Evolutionary conservation across 2,329 filamentous ascomycete genomes (phyloP).

Genomic region (Talaromyces pinophilus): DNA sequence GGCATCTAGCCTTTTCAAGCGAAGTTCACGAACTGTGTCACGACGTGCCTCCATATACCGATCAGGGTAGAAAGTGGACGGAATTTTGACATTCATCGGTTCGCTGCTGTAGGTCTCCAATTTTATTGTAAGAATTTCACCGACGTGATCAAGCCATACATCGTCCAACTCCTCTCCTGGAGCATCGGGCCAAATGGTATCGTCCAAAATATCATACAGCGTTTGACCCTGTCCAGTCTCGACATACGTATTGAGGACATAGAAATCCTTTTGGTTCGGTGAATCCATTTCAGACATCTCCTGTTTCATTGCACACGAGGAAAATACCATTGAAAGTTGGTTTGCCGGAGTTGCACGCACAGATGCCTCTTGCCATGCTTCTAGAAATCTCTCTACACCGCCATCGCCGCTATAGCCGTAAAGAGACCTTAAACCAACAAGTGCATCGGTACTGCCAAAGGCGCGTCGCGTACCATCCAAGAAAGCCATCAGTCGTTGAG

Average conservation of each 20-base stretch:
- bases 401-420: constrained; percentile 39
- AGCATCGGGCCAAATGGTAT: constrained; percentile 51
- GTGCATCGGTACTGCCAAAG: constrained; percentile 58
- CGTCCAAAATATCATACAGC: constrained; percentile 58
- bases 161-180: constrained; percentile 45
- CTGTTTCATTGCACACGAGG: constrained; percentile 48
- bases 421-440: constrained; percentile 48
- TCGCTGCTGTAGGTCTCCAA: constrained; percentile 35
- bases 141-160: constrained; percentile 51
- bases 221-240: constrained; percentile 44
- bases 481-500: constrained; percentile 64
- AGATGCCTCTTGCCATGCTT: constrained; percentile 52
- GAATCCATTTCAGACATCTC: constrained; percentile 33
- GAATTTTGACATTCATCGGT: constrained; percentile 52
- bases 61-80: constrained; percentile 59
- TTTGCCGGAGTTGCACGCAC: constrained; percentile 45
- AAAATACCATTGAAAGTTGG: constrained; percentile 48
- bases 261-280: constrained; percentile 41
- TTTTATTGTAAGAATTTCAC: constrained; percentile 58
- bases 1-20: constrained; percentile 40
- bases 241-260: constrained; percentile 41
- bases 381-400: constrained; percentile 49
- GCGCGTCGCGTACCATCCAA: constrained; percentile 59
- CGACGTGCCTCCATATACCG: constrained; percentile 59
- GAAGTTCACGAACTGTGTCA: constrained; percentile 50